Conservation (phyloP, 345 rosid genomes). For the Arabidopsis arenosa region DNA sequence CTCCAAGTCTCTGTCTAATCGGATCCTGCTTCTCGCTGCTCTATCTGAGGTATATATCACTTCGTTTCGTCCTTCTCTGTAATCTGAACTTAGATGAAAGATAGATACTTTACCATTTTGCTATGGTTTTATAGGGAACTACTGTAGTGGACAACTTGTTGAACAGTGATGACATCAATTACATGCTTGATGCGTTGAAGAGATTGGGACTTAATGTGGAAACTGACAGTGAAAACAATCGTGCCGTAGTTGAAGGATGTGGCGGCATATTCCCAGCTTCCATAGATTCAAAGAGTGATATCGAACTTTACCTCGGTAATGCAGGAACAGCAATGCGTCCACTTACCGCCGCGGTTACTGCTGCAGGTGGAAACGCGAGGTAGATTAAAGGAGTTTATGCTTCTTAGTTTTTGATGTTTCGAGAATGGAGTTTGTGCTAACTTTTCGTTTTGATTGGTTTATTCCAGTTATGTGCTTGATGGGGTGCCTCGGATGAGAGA, state of each 20-base stretch:
- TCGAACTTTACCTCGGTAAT: slow-evolving; percentile 91
- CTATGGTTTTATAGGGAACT: slow-evolving; percentile 60
- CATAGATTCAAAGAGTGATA: slow-evolving; percentile 54
- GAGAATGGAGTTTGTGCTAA: neutral
- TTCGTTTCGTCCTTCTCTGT: too few relatives aligned
- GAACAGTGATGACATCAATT: slow-evolving; percentile 84
- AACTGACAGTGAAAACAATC: slow-evolving; percentile 58
- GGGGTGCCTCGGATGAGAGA: slow-evolving; percentile 97
- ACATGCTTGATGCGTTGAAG: slow-evolving; percentile 91
- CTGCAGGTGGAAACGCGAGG: slow-evolving; percentile 94
- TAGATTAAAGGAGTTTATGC: slow-evolving; percentile 15
- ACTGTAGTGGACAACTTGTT: slow-evolving; percentile 90
- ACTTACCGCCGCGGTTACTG: slow-evolving; percentile 87
- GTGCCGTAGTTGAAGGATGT: slow-evolving; percentile 81
- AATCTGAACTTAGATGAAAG: neutral
- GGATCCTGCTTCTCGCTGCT: slow-evolving; percentile 93
- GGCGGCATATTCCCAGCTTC: slow-evolving; percentile 80
- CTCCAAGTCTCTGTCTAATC: slow-evolving; percentile 91
- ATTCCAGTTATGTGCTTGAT: slow-evolving; percentile 81
- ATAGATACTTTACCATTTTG: neutral
- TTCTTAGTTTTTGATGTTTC: neutral
- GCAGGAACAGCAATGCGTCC: slow-evolving; percentile 99
- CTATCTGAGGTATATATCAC: slow-evolving; percentile 67
- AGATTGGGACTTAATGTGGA: slow-evolving; percentile 72
- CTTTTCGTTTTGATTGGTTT: neutral